These are phyloP conservation scores for Entophlyctis luteolus DNA, from an alignment of 192 early-diverging fungal species.

Conservation along the genomic window DNA sequence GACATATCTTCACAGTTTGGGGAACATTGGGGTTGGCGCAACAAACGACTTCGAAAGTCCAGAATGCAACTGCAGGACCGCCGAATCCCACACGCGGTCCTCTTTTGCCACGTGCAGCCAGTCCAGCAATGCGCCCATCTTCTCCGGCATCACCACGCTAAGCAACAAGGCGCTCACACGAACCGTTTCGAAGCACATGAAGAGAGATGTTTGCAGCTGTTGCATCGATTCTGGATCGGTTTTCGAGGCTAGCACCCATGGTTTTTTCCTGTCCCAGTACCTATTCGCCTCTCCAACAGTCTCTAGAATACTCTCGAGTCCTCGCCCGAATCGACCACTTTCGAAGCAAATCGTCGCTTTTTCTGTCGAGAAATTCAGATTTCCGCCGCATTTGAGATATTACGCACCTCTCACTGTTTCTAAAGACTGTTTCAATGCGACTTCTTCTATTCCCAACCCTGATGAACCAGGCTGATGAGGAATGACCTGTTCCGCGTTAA, in stretches of 20 bases:
- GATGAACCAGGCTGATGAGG: constrained; percentile 15
- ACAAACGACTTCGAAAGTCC: background rate
- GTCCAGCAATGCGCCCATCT: constrained; percentile 63
- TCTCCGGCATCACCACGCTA: constrained; percentile 82
- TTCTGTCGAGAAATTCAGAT: background rate
- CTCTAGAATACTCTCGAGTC: constrained; percentile 61
- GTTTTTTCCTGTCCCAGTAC: constrained; percentile 65
- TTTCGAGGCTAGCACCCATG: constrained; percentile 70
- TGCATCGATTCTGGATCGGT: constrained; percentile 18
- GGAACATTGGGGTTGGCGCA: no score
- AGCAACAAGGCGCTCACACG: constrained; percentile 71
- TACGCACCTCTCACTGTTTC: background rate
- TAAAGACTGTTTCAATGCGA: constrained; percentile 18
- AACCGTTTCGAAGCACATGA: constrained; percentile 70
- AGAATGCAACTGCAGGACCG: no score
- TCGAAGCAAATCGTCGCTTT: constrained; percentile 42
- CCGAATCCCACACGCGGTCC: constrained; percentile 60
- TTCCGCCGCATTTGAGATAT: background rate
- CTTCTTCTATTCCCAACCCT: constrained; percentile 2
- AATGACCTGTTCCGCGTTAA: constrained; percentile 14
- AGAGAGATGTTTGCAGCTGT: constrained; percentile 63
- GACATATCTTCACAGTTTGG: no score
- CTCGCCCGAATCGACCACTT: constrained; percentile 58
- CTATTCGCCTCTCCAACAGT: constrained; percentile 67
- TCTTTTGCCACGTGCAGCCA: constrained; percentile 51